phyloP scores from a whole-genome alignment of 1,139 yeast genomes.

The Nakaseomyces uthaithaninus region DNA sequence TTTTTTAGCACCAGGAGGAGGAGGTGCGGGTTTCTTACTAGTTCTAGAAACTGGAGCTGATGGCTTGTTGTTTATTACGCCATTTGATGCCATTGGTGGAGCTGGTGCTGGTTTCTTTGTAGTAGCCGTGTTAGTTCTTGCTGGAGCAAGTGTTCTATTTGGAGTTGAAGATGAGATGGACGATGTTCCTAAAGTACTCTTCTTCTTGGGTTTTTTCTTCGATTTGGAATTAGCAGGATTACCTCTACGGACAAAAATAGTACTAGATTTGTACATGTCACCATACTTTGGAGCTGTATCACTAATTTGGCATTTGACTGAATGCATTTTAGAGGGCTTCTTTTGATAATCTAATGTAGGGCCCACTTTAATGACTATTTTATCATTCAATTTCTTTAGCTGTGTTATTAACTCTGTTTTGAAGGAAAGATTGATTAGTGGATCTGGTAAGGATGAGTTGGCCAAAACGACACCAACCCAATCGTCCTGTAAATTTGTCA shows the following conservation, averaged over 20 bases:
- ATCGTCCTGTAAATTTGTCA: conserved; percentile 79
- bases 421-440: conserved; percentile 69
- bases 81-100: neutral
- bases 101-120: conserved; percentile 8
- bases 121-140: neutral
- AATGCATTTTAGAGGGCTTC: conserved; percentile 78
- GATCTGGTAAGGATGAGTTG: conserved; percentile 61
- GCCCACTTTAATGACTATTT: conserved; percentile 57
- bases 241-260: conserved; percentile 79
- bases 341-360: conserved; percentile 75
- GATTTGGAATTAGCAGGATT: conserved; percentile 63
- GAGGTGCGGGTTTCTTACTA: conserved; percentile 32
- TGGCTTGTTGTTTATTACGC: neutral
- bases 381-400: conserved; percentile 54
- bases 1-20: conserved; percentile 29
- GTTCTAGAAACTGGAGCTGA: conserved; percentile 5
- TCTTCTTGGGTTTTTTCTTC: conserved; percentile 56
- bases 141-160: neutral
- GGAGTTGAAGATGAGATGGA: neutral
- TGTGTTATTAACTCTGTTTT: conserved; percentile 86
- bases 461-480: conserved; percentile 75
- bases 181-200: conserved; percentile 7
- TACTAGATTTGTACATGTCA: conserved; percentile 82
- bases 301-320: conserved; percentile 60
- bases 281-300: conserved; percentile 52